phyloP scores from a whole-genome alignment of 2,329 filamentous ascomycete genomes.

The Beauveria pseudobassiana region DNA sequence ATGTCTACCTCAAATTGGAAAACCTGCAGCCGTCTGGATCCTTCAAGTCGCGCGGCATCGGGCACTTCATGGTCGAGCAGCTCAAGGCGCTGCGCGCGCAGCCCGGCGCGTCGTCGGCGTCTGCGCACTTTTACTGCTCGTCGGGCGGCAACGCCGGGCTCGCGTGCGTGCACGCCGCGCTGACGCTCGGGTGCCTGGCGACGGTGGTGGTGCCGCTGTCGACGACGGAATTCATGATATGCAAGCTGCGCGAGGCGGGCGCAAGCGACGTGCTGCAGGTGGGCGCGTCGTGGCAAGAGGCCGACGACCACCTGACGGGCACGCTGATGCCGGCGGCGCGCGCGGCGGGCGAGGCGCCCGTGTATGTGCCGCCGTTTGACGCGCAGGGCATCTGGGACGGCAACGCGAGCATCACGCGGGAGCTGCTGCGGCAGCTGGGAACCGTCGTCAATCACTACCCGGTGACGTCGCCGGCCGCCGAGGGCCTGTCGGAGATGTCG shows the following conservation, averaged over 20 bases:
- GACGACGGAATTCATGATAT: slow-evolving; percentile 61
- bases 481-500: slow-evolving; percentile 54
- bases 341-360: slow-evolving; percentile 29
- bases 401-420: slow-evolving; percentile 47
- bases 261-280: slow-evolving; percentile 54
- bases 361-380: slow-evolving; percentile 63
- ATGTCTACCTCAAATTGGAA: slow-evolving; percentile 77
- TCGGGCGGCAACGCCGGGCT: slow-evolving; percentile 76
- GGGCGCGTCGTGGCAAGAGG: slow-evolving; percentile 61
- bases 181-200: slow-evolving; percentile 50
- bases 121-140: slow-evolving; percentile 60
- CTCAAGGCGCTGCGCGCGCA: slow-evolving; percentile 21
- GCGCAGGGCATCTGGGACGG: slow-evolving; percentile 60
- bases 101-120: slow-evolving; percentile 1
- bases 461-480: slow-evolving; percentile 54
- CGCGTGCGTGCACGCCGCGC: slow-evolving; percentile 66
- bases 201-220: slow-evolving; percentile 65
- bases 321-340: slow-evolving; percentile 34
- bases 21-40: slow-evolving; percentile 74
- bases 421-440: slow-evolving; percentile 29
- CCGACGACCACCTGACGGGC: slow-evolving; percentile 55
- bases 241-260: slow-evolving; percentile 57
- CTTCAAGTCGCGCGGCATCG: slow-evolving; percentile 75
- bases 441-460: slow-evolving; percentile 18
- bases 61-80: slow-evolving; percentile 55